Conservation (phyloP, 768 basidiomycete genomes). For the Pleurotus citrinopileatus region DNA sequence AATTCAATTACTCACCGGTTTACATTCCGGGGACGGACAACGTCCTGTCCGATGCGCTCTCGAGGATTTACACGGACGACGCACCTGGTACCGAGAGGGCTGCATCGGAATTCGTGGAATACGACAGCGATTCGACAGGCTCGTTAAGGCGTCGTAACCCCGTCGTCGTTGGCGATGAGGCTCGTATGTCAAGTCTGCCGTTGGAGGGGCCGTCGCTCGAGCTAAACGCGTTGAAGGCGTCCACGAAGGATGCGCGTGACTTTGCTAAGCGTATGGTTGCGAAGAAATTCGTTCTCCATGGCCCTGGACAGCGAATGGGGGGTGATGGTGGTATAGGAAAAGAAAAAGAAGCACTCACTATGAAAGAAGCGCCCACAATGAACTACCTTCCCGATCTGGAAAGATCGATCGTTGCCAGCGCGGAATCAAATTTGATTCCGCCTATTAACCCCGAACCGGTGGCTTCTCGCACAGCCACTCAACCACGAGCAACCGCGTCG, state of each 20-base stretch:
- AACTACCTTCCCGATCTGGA: too few species aligned
- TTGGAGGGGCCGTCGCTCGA: conserved; percentile 10
- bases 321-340: conserved; percentile 6
- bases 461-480: too few species aligned
- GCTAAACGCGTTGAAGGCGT: conserved; percentile 1
- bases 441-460: too few species aligned
- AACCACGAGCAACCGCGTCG: too few species aligned
- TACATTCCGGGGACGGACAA: conserved; percentile 16
- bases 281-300: conserved; percentile 13
- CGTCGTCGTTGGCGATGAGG: conserved; percentile 11
- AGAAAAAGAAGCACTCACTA: too few species aligned
- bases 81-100: conserved; percentile 13
- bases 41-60: conserved; percentile 29
- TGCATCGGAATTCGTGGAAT: conserved; percentile 13
- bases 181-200: too few species aligned
- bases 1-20: conserved; percentile 15
- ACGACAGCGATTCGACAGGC: too few species aligned
- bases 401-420: too few species aligned
- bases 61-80: conserved; percentile 18
- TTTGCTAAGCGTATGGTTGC: conserved; percentile 6
- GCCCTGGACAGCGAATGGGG: conserved; percentile 12
- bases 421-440: too few species aligned
- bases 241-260: conserved; percentile 5
- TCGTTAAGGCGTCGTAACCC: too few species aligned
- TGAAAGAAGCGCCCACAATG: too few species aligned